These are phyloP conservation scores for Podaxis sp. DNA, from an alignment of 768 basidiomycete genomes.

Conservation along the genomic window DNA sequence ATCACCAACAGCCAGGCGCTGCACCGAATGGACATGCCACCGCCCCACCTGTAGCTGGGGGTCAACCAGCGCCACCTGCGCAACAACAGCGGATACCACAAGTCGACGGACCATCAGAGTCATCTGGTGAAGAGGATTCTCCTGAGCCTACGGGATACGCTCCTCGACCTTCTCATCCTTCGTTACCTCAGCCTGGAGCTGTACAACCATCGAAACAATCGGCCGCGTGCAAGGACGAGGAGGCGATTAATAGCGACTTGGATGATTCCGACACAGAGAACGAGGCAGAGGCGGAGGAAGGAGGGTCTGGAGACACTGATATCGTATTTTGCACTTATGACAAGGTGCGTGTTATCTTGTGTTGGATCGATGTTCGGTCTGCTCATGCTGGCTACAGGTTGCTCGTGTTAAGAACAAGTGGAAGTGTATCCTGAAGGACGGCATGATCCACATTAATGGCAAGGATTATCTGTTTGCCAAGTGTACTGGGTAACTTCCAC, in stretches of 20 bases:
- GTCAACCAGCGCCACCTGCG: constrained; percentile 20
- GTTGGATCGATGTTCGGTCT: constrained; percentile 7
- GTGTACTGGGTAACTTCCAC: constrained; percentile 80
- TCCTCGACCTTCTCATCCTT: constrained; percentile 72
- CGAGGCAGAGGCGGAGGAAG: constrained; percentile 82
- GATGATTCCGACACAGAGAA: constrained; percentile 92
- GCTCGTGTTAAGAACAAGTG: constrained; percentile 99
- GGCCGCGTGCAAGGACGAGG: constrained; percentile 47
- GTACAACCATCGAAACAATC: constrained; percentile 32
- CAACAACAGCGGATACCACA: constrained; percentile 62
- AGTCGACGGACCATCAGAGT: constrained; percentile 78
- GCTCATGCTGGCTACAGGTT: constrained; percentile 52
- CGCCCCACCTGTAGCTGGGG: constrained; percentile 13
- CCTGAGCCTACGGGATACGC: constrained; percentile 69
- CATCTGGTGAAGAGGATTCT: constrained; percentile 59
- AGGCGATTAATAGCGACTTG: constrained; percentile 94
- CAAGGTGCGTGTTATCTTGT: constrained; percentile 56
- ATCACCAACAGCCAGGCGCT: constrained; percentile 11
- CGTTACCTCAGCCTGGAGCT: constrained; percentile 63
- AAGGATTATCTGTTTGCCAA: constrained; percentile 97
- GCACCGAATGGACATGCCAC: constrained; percentile 17
- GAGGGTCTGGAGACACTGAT: constrained; percentile 73
- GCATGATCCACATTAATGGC: constrained; percentile 95
- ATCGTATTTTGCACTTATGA: constrained; percentile 99
- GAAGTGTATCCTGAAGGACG: constrained; percentile 98